phyloP scores from a whole-genome alignment of 129 eudicot genomes.

The Saposhnikovia divaricata region DNA sequence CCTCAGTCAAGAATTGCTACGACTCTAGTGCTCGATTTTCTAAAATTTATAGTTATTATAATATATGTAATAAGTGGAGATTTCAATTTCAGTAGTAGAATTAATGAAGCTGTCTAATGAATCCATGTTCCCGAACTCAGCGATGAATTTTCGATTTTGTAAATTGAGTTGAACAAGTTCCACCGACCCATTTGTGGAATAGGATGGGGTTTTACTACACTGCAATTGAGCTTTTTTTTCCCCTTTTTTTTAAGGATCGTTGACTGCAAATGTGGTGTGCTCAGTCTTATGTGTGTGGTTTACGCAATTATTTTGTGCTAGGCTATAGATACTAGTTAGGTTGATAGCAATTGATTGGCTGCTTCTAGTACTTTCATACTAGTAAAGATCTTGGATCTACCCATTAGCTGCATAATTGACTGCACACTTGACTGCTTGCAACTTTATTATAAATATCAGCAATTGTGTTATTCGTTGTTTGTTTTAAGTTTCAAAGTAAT shows the following conservation, averaged over 20 bases:
- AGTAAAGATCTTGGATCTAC: not conserved
- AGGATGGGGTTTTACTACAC: not conserved
- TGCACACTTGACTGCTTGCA: not conserved
- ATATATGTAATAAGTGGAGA: not conserved
- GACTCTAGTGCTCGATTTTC: too few relatives aligned
- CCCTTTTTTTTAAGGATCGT: not conserved
- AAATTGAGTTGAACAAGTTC: not conserved
- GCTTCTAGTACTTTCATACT: not conserved
- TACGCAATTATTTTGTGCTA: not conserved
- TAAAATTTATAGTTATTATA: too few relatives aligned
- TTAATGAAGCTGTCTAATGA: not conserved
- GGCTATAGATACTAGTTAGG: not conserved
- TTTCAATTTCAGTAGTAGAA: not conserved
- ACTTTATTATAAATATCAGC: not conserved
- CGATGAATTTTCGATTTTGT: not conserved
- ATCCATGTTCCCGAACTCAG: not conserved
- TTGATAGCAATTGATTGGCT: not conserved
- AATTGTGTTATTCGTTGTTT: not conserved
- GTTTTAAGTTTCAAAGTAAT: not conserved
- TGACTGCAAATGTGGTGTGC: not conserved
- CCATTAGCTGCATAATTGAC: not conserved
- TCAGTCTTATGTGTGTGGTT: not conserved
- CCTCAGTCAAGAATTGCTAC: too few relatives aligned
- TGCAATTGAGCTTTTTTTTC: not conserved
- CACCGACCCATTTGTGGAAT: not conserved